Percentiles rank a stretch among this genome's conserved stretches.
These are phyloP conservation scores for Setaria viridis DNA, from an alignment of 202 grass and related monocot species.

Conservation along the genomic window DNA sequence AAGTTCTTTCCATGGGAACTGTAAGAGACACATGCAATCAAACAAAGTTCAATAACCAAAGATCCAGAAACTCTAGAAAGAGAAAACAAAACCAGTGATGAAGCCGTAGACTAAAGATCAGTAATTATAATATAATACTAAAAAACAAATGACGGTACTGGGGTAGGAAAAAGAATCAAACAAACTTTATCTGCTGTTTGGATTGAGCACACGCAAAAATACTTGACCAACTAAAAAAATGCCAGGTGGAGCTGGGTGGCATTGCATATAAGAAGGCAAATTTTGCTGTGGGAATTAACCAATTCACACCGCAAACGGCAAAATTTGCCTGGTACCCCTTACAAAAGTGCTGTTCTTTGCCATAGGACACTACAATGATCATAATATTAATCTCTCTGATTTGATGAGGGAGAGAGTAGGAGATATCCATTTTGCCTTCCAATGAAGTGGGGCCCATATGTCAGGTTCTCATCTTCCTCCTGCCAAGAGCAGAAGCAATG, in stretches of 20 bases:
- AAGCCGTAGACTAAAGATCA: conserved; percentile 18
- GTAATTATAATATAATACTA: not conserved
- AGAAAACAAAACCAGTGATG: not conserved
- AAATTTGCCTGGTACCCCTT: too few species aligned
- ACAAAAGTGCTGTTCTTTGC: too few species aligned
- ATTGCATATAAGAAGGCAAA: not conserved
- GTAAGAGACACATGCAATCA: conserved; percentile 53
- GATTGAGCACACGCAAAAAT: conserved; percentile 15
- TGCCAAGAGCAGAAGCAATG: too few species aligned
- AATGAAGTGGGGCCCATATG: too few species aligned
- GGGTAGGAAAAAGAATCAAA: not conserved
- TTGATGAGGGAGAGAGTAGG: too few species aligned
- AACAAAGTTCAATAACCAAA: conserved; percentile 38
- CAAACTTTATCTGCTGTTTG: not conserved
- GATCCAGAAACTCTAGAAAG: conserved; percentile 31
- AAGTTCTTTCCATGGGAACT: conserved; percentile 95
- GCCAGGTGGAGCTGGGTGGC: not conserved
- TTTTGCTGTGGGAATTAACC: too few species aligned
- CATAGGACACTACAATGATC: too few species aligned
- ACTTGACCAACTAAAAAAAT: not conserved
- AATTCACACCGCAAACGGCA: too few species aligned
- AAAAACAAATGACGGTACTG: not conserved
- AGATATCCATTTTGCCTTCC: too few species aligned
- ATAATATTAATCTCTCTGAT: too few species aligned
- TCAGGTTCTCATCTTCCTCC: too few species aligned